phyloP scores from a whole-genome alignment of 768 basidiomycete genomes.

The Austroboletus eburneus region DNA sequence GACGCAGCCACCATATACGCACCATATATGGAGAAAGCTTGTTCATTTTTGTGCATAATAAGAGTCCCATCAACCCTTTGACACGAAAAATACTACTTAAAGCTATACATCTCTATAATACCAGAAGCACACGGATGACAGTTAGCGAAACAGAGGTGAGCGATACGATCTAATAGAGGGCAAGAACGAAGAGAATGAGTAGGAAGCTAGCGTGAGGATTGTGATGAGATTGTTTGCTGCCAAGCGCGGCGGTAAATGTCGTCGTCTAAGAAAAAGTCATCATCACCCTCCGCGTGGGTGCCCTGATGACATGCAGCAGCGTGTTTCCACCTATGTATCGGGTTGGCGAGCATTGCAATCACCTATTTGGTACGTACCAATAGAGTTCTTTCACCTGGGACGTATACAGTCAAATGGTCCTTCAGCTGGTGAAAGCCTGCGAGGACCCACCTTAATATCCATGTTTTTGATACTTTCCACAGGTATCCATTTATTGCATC shows the following conservation, averaged over 20 bases:
- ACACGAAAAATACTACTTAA: background rate
- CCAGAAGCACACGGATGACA: background rate
- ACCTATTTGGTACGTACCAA: constrained; percentile 49
- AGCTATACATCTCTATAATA: background rate
- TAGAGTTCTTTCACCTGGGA: constrained; percentile 66
- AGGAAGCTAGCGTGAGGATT: background rate
- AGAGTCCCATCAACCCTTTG: background rate
- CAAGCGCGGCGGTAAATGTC: constrained; percentile 33
- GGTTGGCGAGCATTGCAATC: constrained; percentile 2
- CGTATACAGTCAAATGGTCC: background rate
- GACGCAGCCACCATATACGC: background rate
- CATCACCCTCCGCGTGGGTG: constrained; percentile 51
- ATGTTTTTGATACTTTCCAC: constrained; percentile 73
- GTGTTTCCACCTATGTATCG: constrained; percentile 68
- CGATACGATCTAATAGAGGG: background rate
- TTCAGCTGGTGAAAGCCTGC: background rate
- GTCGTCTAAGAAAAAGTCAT: constrained; percentile 55
- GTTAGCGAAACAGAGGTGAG: constrained; percentile 19
- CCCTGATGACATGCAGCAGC: constrained; percentile 72
- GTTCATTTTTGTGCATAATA: background rate
- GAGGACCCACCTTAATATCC: constrained; percentile 54
- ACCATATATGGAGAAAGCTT: background rate
- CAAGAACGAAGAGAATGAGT: constrained; percentile 11
- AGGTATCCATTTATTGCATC: constrained; percentile 66
- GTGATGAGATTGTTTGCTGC: constrained; percentile 6